Percentiles rank a stretch among this genome's conserved stretches.
phyloP scores from a whole-genome alignment of 768 basidiomycete species.

The Lentinula guzmanii region DNA sequence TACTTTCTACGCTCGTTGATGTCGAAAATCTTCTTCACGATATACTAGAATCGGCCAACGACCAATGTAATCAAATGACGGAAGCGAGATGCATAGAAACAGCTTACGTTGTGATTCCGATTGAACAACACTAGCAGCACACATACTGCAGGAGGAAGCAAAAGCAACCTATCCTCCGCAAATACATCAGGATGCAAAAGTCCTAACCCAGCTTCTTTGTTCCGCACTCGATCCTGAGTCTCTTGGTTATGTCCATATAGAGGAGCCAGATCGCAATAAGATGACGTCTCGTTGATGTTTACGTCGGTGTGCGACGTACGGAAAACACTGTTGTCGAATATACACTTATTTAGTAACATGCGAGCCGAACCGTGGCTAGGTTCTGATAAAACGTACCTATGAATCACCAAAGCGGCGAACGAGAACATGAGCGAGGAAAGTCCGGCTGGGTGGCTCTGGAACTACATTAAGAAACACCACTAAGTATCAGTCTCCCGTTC shows the following conservation, averaged over 20 bases:
- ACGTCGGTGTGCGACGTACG: conserved; percentile 65
- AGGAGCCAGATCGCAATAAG: conserved; percentile 81
- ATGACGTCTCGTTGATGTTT: conserved; percentile 77
- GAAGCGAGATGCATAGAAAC: not conserved
- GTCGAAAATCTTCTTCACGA: conserved; percentile 68
- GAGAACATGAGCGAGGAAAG: conserved; percentile 77
- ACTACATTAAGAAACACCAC: conserved; percentile 33
- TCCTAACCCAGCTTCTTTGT: conserved; percentile 52
- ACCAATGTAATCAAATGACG: not conserved
- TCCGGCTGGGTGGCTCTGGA: conserved; percentile 71
- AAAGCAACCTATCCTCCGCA: conserved; percentile 70
- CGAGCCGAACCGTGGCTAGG: not conserved
- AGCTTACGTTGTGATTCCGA: conserved; percentile 79
- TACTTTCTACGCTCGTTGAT: conserved; percentile 75
- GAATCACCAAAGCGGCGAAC: conserved; percentile 79
- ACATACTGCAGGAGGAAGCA: conserved; percentile 75
- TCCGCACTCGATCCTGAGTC: conserved; percentile 50
- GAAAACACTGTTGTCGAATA: conserved; percentile 52
- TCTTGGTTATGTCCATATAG: conserved; percentile 72
- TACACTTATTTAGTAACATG: not conserved
- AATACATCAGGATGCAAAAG: conserved; percentile 66
- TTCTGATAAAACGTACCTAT: conserved; percentile 37
- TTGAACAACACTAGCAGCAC: conserved; percentile 80
- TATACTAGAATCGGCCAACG: conserved; percentile 46
- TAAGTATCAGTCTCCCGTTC: not conserved